phyloP scores from a whole-genome alignment of 805 yeast species.

The Blastobotrys parvus region DNA sequence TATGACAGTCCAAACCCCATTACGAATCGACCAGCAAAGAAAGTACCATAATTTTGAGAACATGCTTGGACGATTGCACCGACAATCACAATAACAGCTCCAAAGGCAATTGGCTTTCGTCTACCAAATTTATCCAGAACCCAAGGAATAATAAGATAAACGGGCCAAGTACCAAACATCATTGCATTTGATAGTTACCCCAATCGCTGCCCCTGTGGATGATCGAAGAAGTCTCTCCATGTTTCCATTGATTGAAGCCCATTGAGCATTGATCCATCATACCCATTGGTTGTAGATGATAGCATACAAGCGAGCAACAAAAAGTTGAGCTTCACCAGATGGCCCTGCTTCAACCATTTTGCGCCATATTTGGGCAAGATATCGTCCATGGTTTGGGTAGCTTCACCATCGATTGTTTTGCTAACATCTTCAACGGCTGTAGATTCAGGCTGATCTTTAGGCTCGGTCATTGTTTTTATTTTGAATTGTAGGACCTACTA shows the following conservation, averaged over 20 bases:
- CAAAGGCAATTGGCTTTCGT: constrained; percentile 50
- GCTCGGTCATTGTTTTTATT: no score
- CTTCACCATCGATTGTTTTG: no score
- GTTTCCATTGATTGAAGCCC: constrained; percentile 17
- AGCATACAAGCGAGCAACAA: no score
- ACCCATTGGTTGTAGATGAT: no score
- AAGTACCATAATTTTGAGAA: constrained; percentile 39
- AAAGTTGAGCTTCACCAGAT: no score
- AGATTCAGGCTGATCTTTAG: no score
- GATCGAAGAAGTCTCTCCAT: constrained; percentile 12
- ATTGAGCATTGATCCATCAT: constrained; percentile 16
- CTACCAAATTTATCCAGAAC: constrained; percentile 64
- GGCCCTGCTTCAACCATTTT: no score
- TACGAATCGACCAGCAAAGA: constrained; percentile 64
- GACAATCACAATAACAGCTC: constrained; percentile 51
- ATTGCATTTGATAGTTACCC: constrained; percentile 15
- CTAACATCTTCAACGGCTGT: no score
- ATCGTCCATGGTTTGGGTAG: no score
- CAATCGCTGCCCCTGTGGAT: constrained; percentile 10
- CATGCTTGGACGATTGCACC: constrained; percentile 67
- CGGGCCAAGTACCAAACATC: constrained; percentile 56
- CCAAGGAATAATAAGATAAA: constrained; percentile 53
- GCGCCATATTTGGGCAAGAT: no score
- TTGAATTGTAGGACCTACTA: no score
- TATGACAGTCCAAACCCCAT: constrained; percentile 51